Evolutionary conservation across 495 filamentous ascomycete species (phyloP), one percentile per base, ranked within the genome.

Genomic region (Penicillium subrubescens): DNA sequence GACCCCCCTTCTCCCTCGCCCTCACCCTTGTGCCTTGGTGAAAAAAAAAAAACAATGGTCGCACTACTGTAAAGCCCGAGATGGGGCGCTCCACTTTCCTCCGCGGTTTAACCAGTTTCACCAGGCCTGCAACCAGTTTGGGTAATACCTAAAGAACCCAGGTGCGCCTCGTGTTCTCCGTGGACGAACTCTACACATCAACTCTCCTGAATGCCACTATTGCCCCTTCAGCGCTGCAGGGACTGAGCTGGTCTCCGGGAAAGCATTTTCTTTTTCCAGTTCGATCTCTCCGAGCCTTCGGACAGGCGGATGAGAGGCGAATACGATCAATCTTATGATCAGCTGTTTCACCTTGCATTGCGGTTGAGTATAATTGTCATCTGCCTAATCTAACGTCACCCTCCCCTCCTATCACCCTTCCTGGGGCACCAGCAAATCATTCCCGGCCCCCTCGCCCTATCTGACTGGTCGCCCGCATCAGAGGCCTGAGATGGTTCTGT

Each of bases 401-500:
- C 19, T 31, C 48, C 39, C 61, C 53, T 57, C 53, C 19, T 7
- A 12, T 63, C 27, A 37, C 25, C 48, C 31, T 51, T 39, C 39
- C 27, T 56, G 44, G 31, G 19, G 17, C 41, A 23, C 57, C 57
- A 27, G 60, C 34, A 37, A 27, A 53, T 34, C 34, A 33, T 23
- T 34, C n/a, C 44, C 41, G 44, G 41, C 31, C 34, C 41, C 35
- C 29, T 57, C 59, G 57, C 39, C 60, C 63, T 57, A 35, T 60
- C 57, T 21, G 39, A 52, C 35, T n/a, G 35, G 27, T 52, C 35
- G 48, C 57, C 27, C 50, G 46, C 59, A 52, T 50, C 48, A 43
- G 60, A 57, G 56, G 55, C 62, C 65, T 71, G 68, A 67, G 67
- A 74, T 75, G 73, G 59, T 71, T 66, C 51, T 56, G 34, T 54